phyloP scores from a whole-genome alignment of 129 eudicot genomes.

The Kitagawia praeruptora region DNA sequence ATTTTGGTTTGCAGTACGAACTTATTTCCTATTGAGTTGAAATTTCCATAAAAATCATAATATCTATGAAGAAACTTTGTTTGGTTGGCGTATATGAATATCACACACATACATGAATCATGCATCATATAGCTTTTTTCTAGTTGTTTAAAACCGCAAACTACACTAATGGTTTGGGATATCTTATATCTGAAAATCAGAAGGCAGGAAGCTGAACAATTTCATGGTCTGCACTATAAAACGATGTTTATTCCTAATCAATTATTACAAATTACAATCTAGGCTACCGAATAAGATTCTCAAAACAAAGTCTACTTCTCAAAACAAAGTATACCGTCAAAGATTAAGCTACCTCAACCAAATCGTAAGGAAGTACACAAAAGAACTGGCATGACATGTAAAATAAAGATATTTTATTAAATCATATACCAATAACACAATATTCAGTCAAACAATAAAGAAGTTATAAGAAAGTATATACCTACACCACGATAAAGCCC shows the following conservation, averaged over 20 bases:
- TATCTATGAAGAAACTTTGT: too few species aligned
- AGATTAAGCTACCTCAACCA: background rate
- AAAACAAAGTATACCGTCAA: background rate
- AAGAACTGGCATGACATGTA: background rate
- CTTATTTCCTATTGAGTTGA: too few species aligned
- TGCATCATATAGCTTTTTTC: background rate
- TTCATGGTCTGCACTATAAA: background rate
- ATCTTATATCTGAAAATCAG: background rate
- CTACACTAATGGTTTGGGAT: background rate
- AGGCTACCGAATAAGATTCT: background rate
- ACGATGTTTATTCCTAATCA: background rate
- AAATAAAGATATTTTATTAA: background rate
- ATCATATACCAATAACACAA: background rate
- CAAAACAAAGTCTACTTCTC: too few species aligned
- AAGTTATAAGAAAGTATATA: constrained; percentile 14
- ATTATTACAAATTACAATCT: background rate
- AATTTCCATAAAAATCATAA: too few species aligned
- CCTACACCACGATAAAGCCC: constrained; percentile 94
- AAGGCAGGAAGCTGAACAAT: background rate
- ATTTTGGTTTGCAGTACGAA: too few species aligned
- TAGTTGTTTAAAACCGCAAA: background rate
- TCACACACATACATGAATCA: background rate
- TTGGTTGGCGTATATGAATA: too few species aligned
- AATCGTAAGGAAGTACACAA: background rate
- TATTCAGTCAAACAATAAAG: background rate